Percentiles rank a stretch among this genome's conserved stretches.
Evolutionary conservation across 2,329 filamentous ascomycete genomes (phyloP).

Genomic region (Lithohypha guttulata): DNA sequence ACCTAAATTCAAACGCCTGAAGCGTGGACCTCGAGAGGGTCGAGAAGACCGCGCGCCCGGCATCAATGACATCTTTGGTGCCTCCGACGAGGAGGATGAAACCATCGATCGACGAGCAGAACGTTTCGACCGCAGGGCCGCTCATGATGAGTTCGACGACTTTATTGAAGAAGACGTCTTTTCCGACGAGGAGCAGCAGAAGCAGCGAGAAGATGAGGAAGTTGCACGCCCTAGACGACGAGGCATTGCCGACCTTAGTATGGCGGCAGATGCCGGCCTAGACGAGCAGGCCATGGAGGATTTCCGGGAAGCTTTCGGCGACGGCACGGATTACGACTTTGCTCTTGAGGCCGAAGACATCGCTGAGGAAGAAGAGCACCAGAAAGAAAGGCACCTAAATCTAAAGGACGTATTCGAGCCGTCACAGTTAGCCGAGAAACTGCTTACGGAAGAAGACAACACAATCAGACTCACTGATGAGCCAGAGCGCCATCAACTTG

Average conservation of each 20-base stretch:
- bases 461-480: slow-evolving; percentile 78
- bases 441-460: slow-evolving; percentile 93
- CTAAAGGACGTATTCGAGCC: slow-evolving; percentile 98
- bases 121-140: slow-evolving; percentile 43
- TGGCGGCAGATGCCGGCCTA: slow-evolving; percentile 70
- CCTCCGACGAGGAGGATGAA: slow-evolving; percentile 71
- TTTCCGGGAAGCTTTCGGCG: slow-evolving; percentile 91
- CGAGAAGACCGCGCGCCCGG: slow-evolving; percentile 56
- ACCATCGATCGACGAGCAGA: slow-evolving; percentile 36
- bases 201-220: slow-evolving; percentile 73
- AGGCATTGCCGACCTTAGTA: slow-evolving; percentile 54
- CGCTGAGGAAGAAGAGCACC: slow-evolving; percentile 63
- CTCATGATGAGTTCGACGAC: slow-evolving; percentile 75
- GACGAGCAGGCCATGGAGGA: slow-evolving; percentile 91
- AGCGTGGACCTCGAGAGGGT: slow-evolving; percentile 75
- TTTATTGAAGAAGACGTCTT: slow-evolving; percentile 97
- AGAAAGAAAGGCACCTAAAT: slow-evolving; percentile 74
- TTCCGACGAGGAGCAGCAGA: slow-evolving; percentile 68
- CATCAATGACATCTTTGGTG: slow-evolving; percentile 87
- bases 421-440: slow-evolving; percentile 83
- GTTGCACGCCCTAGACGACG: slow-evolving; percentile 64
- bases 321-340: slow-evolving; percentile 93
- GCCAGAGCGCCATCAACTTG: slow-evolving; percentile 87
- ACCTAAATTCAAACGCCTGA: slow-evolving; percentile 92
- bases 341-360: slow-evolving; percentile 81